Evolutionary conservation across 2,329 filamentous ascomycete species (phyloP), one percentile per base, ranked within the genome.

Genomic region (Botrytis cinerea): DNA sequence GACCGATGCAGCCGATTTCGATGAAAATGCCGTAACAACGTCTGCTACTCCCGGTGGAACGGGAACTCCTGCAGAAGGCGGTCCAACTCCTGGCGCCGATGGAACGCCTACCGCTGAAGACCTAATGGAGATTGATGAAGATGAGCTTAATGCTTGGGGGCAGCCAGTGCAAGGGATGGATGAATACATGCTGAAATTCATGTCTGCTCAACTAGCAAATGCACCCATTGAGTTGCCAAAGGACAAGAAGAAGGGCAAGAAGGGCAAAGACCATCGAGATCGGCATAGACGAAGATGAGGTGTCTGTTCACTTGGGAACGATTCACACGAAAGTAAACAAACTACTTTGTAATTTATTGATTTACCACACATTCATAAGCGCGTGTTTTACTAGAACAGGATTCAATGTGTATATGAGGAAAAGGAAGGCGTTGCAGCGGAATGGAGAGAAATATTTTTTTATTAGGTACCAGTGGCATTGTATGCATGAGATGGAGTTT

Each of bases 1-100:
- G 78, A 92, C 93, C 38, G 94, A 97, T 77, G 93, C 95, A 63
- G 93, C 90, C 7, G 94, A 97, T 80, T 97, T 97, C 77, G 90
- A 90, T 4, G 93, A 95, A 79, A 88, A 89, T 81, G 83, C 87
- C 25, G 72, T 79, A 45, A 81, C 77, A 45, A 76, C 77, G 22
- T 76, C 77, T 38, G 76, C 76, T 62, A 80, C 79, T 20, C 80
- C 78, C 57, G 78, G 77, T 32, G 80, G 75, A 6, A 62, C 73
- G 51, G 79, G 74, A 32, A 81, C 80, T 51, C 80, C 79, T 54
- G 72, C 73, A 32, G 79, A 80, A 46, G 78, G 73, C 22, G 67
- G 51, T 0, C 75, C 78, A 1, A 89, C 87, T 14, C 87, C 88
- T 77, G 80, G 83, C 76, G 72, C 81, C 74, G 79, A 75, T 32